phyloP scores from a whole-genome alignment of 2,329 filamentous ascomycete genomes.

The Taxawa tesnikishii region DNA sequence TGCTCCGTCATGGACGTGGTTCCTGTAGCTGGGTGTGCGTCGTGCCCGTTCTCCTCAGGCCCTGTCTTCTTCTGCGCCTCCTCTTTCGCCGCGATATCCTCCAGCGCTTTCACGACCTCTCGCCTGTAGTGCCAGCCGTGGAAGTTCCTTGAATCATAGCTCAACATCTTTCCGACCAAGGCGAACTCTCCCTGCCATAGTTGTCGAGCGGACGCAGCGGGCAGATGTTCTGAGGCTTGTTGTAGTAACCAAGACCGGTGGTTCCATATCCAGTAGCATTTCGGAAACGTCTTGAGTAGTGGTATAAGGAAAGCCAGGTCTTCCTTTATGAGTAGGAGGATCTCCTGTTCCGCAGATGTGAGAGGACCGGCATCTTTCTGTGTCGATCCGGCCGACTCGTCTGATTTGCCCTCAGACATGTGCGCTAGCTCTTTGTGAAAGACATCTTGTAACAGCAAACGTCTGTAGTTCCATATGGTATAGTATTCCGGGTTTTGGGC shows the following conservation, averaged over 20 bases:
- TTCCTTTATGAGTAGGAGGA: conserved; percentile 47
- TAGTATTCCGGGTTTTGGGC: conserved; percentile 78
- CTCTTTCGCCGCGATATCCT: conserved; percentile 25
- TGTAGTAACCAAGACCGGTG: conserved; percentile 78
- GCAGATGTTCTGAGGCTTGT: conserved; percentile 54
- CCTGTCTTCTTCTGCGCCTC: conserved; percentile 20
- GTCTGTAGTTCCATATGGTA: conserved; percentile 81
- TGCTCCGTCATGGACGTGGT: conserved; percentile 53
- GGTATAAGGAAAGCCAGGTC: conserved; percentile 78
- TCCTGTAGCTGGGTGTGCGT: no score
- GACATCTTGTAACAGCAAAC: conserved; percentile 54
- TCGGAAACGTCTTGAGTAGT: conserved; percentile 73
- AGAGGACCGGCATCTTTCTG: conserved; percentile 10
- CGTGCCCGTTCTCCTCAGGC: neutral
- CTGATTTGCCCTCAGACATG: conserved; percentile 7
- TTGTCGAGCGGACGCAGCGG: conserved; percentile 40
- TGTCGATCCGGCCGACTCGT: conserved; percentile 12
- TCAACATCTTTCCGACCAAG: conserved; percentile 78
- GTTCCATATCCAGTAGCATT: conserved; percentile 99
- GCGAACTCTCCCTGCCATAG: conserved; percentile 79
- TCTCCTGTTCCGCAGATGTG: conserved; percentile 21
- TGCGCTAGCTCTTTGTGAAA: conserved; percentile 36
- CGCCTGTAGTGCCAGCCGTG: conserved; percentile 93
- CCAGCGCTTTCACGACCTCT: conserved; percentile 62
- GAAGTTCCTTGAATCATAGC: conserved; percentile 78